A percentile compares a stretch with the other conserved stretches of the same genome.
Conservation (phyloP, 2,329 filamentous ascomycete species). For the Alternaria sp. region DNA sequence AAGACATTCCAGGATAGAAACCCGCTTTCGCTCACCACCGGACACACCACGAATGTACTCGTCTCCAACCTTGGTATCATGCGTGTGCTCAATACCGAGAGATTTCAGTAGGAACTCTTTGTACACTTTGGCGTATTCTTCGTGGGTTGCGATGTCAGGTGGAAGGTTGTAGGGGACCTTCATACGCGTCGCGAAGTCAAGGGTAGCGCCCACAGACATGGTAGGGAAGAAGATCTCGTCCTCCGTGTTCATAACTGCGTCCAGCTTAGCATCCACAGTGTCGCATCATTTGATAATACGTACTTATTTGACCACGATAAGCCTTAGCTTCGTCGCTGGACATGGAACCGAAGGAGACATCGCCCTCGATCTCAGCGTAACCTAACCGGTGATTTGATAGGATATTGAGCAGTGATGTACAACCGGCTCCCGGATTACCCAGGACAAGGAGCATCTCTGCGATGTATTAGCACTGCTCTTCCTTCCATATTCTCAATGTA, state of each 20-base stretch:
- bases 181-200: conserved; percentile 63
- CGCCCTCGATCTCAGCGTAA: conserved; percentile 77
- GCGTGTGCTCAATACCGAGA: conserved; percentile 56
- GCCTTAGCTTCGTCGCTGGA: conserved; percentile 74
- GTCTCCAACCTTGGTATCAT: conserved; percentile 73
- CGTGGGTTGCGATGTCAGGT: conserved; percentile 68
- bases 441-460: conserved; percentile 74
- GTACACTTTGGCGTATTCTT: too few relatives aligned
- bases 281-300: not conserved
- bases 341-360: conserved; percentile 59
- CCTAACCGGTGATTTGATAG: conserved; percentile 61
- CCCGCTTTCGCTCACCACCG: conserved; percentile 74
- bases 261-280: not conserved
- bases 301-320: conserved; percentile 79
- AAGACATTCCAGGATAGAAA: conserved; percentile 72
- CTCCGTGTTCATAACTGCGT: conserved; percentile 72
- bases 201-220: conserved; percentile 86
- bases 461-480: not conserved
- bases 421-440: conserved; percentile 64
- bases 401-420: conserved; percentile 72
- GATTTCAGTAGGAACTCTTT: too few relatives aligned
- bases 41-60: conserved; percentile 72
- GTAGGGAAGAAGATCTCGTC: conserved; percentile 80
- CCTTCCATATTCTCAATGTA: not conserved
- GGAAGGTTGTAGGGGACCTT: conserved; percentile 66